phyloP scores from a whole-genome alignment of 2,329 filamentous ascomycete species.

The Ophiognomonia clavigignenti-juglandacearum region DNA sequence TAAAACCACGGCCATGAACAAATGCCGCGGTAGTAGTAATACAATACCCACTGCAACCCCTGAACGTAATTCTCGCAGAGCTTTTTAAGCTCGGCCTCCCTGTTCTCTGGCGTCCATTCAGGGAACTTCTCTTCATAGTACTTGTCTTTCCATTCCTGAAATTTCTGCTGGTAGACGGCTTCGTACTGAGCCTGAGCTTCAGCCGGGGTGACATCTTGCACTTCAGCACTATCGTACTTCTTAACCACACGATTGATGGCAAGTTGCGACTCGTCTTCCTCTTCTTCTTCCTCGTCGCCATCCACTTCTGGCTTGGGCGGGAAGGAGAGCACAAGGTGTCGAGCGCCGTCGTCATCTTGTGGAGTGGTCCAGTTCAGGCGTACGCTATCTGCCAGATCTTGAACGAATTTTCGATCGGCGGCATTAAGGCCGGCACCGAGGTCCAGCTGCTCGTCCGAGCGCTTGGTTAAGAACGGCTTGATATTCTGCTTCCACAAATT shows the following conservation, averaged over 20 bases:
- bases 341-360: slow-evolving; percentile 50
- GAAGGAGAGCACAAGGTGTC: slow-evolving; percentile 47
- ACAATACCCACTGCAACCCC: slow-evolving; percentile 95
- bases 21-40: slow-evolving; percentile 96
- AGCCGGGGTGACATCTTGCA: slow-evolving; percentile 73
- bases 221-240: slow-evolving; percentile 83
- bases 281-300: slow-evolving; percentile 68
- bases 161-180: slow-evolving; percentile 84
- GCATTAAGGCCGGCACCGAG: slow-evolving; percentile 70
- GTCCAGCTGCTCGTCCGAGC: slow-evolving; percentile 61
- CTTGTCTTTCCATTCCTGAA: slow-evolving; percentile 86
- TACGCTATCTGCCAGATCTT: slow-evolving; percentile 69
- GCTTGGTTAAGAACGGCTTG: slow-evolving; percentile 74
- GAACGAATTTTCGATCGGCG: slow-evolving; percentile 86
- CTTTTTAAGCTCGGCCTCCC: slow-evolving; percentile 68
- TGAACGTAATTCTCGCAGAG: slow-evolving; percentile 96
- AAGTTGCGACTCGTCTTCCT: slow-evolving; percentile 78
- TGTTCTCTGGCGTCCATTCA: slow-evolving; percentile 76
- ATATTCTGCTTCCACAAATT: slow-evolving; percentile 75
- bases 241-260: slow-evolving; percentile 83
- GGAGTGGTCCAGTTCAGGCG: slow-evolving; percentile 54
- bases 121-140: slow-evolving; percentile 89
- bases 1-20: slow-evolving; percentile 99
- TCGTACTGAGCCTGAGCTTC: slow-evolving; percentile 76
- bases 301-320: slow-evolving; percentile 32